Conservation (phyloP, 306 rosid species). For the Amphicarpaea edgeworthii region DNA sequence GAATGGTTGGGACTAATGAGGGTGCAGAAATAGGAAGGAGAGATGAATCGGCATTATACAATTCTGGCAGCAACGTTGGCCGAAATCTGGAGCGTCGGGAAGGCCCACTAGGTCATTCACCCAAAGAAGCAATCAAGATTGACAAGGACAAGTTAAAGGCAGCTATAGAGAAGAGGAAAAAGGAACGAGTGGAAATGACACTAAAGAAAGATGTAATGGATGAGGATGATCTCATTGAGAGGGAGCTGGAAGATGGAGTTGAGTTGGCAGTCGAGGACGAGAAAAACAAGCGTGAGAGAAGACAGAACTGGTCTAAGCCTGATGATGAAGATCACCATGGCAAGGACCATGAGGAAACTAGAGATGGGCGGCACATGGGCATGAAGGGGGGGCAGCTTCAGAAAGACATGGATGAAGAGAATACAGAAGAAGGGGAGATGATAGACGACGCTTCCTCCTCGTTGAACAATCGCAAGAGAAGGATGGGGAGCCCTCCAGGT, state of each 20-base stretch:
- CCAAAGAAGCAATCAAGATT: constrained; percentile 84
- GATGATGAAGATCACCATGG: constrained; percentile 54
- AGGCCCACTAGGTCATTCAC: constrained; percentile 62
- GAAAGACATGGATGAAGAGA: constrained; percentile 54
- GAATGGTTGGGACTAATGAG: constrained; percentile 59
- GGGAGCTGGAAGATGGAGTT: constrained; percentile 92
- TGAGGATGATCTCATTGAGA: constrained; percentile 94
- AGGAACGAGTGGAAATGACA: constrained; percentile 63
- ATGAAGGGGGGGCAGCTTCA: constrained; percentile 47
- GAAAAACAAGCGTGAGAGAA: constrained; percentile 72
- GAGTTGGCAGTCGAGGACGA: constrained; percentile 81
- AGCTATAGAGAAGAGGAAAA: constrained; percentile 84
- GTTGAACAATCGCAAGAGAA: constrained; percentile 72
- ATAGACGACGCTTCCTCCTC: constrained; percentile 65
- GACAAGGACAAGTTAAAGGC: constrained; percentile 91
- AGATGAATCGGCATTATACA: constrained; percentile 32
- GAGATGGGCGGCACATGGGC: constrained; percentile 48
- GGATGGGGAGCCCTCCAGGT: constrained; percentile 62
- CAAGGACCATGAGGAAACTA: constrained; percentile 50
- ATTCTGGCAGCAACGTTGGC: constrained; percentile 30
- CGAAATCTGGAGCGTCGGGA: constrained; percentile 53
- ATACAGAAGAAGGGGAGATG: constrained; percentile 84
- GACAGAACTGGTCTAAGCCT: constrained; percentile 66
- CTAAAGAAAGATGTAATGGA: constrained; percentile 76
- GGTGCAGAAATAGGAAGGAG: constrained; percentile 57